phyloP scores from a whole-genome alignment of 2,329 filamentous ascomycete genomes.

The Xylaria sp. region DNA sequence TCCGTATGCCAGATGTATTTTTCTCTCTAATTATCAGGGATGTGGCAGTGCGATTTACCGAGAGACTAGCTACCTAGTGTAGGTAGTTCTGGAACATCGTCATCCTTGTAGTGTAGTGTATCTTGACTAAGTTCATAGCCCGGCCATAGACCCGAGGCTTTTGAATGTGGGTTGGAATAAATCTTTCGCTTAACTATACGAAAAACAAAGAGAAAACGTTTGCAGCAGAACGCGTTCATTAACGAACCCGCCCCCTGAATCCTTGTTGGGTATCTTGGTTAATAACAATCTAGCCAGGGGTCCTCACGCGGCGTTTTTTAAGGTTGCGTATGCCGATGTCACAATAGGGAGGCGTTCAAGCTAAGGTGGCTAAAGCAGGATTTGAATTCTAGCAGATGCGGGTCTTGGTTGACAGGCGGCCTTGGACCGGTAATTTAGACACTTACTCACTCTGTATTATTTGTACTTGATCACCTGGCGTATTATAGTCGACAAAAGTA shows the following conservation, averaged over 20 bases:
- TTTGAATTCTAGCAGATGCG: slow-evolving; percentile 25
- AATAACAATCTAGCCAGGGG: slow-evolving; percentile 1
- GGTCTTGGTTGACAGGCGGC: not conserved
- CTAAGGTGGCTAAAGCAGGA: slow-evolving; percentile 14
- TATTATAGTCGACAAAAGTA: not conserved
- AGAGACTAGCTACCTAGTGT: not conserved
- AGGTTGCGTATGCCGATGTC: slow-evolving; percentile 3
- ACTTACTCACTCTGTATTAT: not conserved
- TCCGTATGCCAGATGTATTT: not conserved
- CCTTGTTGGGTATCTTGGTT: slow-evolving; percentile 5
- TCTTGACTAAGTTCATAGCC: not conserved
- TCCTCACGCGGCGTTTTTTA: not conserved
- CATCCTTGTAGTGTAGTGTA: not conserved
- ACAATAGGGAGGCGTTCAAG: slow-evolving; percentile 17
- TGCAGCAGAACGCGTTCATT: not conserved
- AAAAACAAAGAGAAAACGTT: not conserved
- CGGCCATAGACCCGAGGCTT: not conserved
- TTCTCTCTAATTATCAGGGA: slow-evolving; percentile 1
- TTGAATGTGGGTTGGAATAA: not conserved
- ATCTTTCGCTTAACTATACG: not conserved
- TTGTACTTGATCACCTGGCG: not conserved
- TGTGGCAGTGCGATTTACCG: slow-evolving; percentile 7
- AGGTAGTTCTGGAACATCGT: not conserved
- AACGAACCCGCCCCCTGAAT: not conserved
- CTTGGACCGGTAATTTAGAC: slow-evolving; percentile 3